phyloP scores from a whole-genome alignment of 176 grass and related monocot species.

The Sorghum bicolor region DNA sequence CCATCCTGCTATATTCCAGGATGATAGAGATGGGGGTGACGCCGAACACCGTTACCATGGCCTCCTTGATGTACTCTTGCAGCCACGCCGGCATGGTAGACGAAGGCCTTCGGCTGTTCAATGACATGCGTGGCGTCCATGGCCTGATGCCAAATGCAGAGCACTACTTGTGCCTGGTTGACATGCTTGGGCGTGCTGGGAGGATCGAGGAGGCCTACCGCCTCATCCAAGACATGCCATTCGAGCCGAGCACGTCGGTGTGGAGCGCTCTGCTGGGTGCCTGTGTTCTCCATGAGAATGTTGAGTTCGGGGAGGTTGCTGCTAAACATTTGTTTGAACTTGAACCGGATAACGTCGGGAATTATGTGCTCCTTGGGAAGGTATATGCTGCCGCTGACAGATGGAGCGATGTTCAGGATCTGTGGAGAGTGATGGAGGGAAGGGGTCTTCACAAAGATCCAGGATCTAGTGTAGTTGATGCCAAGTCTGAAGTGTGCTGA shows the following conservation, averaged over 20 bases:
- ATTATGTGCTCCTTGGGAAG: constrained; percentile 63
- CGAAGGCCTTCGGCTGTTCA: constrained; percentile 47
- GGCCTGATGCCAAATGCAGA: constrained; percentile 39
- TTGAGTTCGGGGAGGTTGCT: constrained; percentile 52
- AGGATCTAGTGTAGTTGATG: constrained; percentile 52
- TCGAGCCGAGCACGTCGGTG: constrained; percentile 31
- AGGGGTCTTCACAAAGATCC: constrained; percentile 45
- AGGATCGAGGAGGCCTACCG: constrained; percentile 53
- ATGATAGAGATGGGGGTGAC: constrained; percentile 49
- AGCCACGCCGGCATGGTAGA: constrained; percentile 68
- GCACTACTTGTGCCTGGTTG: constrained; percentile 51
- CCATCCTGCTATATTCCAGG: constrained; percentile 43
- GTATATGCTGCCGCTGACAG: constrained; percentile 52
- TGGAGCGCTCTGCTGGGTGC: constrained; percentile 66
- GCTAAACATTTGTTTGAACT: constrained; percentile 56
- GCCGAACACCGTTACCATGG: constrained; percentile 51
- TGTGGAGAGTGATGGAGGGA: constrained; percentile 39
- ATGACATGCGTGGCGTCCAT: constrained; percentile 36
- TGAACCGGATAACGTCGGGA: constrained; percentile 51
- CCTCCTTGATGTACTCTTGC: constrained; percentile 60
- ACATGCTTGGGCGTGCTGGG: constrained; percentile 67
- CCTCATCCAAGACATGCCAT: constrained; percentile 57
- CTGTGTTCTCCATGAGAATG: constrained; percentile 62
- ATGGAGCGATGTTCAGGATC: constrained; percentile 51
- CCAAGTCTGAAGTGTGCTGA: constrained; percentile 31